A percentile compares a stretch with the other conserved stretches of the same genome.
phyloP scores from a whole-genome alignment of 83 land plant species.

The Picea engelmannii region DNA sequence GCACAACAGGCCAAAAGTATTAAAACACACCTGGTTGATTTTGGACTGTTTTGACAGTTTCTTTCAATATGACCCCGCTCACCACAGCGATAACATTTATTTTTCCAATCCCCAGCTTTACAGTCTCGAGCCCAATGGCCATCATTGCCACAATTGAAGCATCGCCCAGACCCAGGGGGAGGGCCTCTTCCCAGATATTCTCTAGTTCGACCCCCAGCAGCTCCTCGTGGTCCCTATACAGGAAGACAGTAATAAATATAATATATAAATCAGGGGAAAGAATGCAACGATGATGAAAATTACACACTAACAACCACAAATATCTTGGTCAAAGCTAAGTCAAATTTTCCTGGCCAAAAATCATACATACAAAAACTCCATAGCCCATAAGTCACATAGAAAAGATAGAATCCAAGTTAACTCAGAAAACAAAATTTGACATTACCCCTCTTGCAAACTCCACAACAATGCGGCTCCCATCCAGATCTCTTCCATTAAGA shows the following conservation, averaged over 20 bases:
- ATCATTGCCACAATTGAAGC: constrained; percentile 97
- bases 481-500: constrained; percentile 84
- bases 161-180: constrained; percentile 94
- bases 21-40: constrained; percentile 18
- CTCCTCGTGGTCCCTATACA: constrained; percentile 75
- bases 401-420: background rate
- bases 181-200: constrained; percentile 88
- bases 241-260: background rate
- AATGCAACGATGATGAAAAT: background rate
- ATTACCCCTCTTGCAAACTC: constrained; percentile 92
- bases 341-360: background rate
- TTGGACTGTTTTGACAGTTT: constrained; percentile 92
- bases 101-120: constrained; percentile 97
- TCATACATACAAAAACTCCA: background rate
- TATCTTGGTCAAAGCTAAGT: background rate
- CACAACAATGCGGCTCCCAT: constrained; percentile 87
- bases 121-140: constrained; percentile 99
- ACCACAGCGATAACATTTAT: constrained; percentile 97
- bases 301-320: background rate
- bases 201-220: constrained; percentile 67
- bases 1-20: background rate
- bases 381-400: background rate
- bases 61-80: constrained; percentile 92
- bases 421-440: background rate
- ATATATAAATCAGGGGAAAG: background rate